Evolutionary conservation across 208 protist genomes (phyloP).

Genomic region (Trypanosoma vivax): DNA sequence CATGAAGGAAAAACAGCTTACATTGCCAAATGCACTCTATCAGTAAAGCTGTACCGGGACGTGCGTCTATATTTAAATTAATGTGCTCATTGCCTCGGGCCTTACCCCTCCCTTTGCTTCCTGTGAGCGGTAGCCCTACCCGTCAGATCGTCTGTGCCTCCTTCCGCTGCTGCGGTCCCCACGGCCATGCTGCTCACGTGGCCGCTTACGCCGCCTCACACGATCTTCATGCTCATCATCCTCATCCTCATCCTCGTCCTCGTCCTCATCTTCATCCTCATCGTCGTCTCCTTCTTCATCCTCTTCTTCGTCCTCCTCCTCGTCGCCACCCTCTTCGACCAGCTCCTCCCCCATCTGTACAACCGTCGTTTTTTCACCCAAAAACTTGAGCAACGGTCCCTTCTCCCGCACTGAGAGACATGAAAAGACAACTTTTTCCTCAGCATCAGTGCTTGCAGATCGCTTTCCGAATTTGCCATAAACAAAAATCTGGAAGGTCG

Average conservation of each 20-base stretch:
- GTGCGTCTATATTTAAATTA: no score
- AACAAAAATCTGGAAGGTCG: constrained; percentile 73
- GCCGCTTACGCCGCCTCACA: no score
- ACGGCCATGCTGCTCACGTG: no score
- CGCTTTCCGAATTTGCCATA: constrained; percentile 24
- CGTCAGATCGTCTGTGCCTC: no score
- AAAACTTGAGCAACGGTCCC: constrained; percentile 43
- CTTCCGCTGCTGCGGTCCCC: no score
- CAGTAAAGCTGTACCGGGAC: no score
- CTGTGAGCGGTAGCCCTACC: no score
- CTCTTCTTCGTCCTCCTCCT: constrained; percentile 33
- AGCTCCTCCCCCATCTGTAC: constrained; percentile 27
- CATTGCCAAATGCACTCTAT: no score
- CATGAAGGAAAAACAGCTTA: no score
- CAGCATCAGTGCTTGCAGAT: not conserved
- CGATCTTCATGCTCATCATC: not conserved
- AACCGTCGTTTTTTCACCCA: constrained; percentile 48
- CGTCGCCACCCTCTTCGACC: constrained; percentile 36
- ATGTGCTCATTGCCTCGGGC: no score
- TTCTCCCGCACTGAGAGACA: constrained; percentile 67
- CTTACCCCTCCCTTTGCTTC: no score
- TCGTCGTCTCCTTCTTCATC: constrained; percentile 34
- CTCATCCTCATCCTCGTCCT: not conserved
- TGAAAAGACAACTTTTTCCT: constrained; percentile 65
- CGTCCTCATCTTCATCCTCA: constrained; percentile 38